These are phyloP conservation scores for Nannochloropsis oceanica DNA, from an alignment of 108 stramenopile species.

Conservation along the genomic window DNA sequence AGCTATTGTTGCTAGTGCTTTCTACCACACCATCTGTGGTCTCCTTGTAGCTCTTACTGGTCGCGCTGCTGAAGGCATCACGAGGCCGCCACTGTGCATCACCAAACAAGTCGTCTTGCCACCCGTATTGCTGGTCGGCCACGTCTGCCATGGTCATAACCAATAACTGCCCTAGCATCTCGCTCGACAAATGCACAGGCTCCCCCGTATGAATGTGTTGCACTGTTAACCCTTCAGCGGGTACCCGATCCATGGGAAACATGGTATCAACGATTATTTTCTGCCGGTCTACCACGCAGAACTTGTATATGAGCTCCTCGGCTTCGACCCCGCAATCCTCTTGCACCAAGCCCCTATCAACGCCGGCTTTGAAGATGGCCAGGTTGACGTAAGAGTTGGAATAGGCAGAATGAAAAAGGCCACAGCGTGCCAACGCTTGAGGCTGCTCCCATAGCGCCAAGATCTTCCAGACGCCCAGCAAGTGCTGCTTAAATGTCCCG, in stretches of 20 bases:
- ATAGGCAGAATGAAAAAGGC: slow-evolving; percentile 29
- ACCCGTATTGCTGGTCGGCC: not conserved
- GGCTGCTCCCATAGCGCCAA: slow-evolving; percentile 8
- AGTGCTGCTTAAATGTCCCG: slow-evolving; percentile 23
- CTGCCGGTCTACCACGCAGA: slow-evolving; percentile 36
- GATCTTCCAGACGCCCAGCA: slow-evolving; percentile 27
- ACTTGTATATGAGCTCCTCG: slow-evolving; percentile 25
- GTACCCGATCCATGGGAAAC: not conserved
- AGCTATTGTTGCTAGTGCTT: no score
- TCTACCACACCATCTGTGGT: no score
- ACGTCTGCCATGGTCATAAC: not conserved
- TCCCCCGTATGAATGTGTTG: not conserved
- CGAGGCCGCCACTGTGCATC: not conserved
- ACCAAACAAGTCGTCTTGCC: not conserved
- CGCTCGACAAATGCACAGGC: not conserved
- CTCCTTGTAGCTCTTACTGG: not conserved
- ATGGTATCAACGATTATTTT: not conserved
- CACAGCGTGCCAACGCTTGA: slow-evolving; percentile 7
- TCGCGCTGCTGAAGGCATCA: not conserved
- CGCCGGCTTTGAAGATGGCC: slow-evolving; percentile 17
- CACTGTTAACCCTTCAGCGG: not conserved
- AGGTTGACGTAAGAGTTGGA: slow-evolving; percentile 31
- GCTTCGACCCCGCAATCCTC: slow-evolving; percentile 10
- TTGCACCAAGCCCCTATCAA: slow-evolving; percentile 6
- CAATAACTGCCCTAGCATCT: not conserved